Percentiles rank a stretch among this genome's conserved stretches.
Conservation (phyloP, 1,139 yeast species). For the Debaryomyces coudertii region DNA sequence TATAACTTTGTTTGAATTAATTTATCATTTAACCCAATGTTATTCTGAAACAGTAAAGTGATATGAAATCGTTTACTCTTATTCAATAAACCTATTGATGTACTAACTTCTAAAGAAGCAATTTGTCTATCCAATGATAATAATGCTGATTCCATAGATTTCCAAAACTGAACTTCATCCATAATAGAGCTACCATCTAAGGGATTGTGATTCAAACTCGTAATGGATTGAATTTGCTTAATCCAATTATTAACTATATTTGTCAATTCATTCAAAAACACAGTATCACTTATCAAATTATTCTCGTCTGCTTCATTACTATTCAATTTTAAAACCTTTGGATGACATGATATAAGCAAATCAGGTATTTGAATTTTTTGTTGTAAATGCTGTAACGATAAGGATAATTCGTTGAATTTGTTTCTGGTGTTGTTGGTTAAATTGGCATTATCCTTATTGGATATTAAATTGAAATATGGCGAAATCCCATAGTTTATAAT, state of each 20-base stretch:
- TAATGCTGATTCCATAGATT: slow-evolving; percentile 67
- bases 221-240: slow-evolving; percentile 59
- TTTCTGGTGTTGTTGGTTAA: slow-evolving; percentile 53
- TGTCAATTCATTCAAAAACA: slow-evolving; percentile 67
- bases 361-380: slow-evolving; percentile 73
- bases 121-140: slow-evolving; percentile 61
- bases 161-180: slow-evolving; percentile 84
- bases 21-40: slow-evolving; percentile 69
- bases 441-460: slow-evolving; percentile 20
- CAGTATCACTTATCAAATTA: slow-evolving; percentile 22
- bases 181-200: slow-evolving; percentile 57
- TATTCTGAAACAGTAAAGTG: slow-evolving; percentile 71
- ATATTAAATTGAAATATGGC: slow-evolving; percentile 41
- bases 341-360: slow-evolving; percentile 56
- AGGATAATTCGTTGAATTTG: slow-evolving; percentile 69
- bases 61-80: slow-evolving; percentile 81
- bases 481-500: slow-evolving; percentile 52
- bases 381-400: slow-evolving; percentile 69
- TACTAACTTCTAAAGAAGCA: slow-evolving; percentile 52
- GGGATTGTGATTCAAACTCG: slow-evolving; percentile 56
- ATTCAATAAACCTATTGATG: slow-evolving; percentile 65
- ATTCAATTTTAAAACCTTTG: slow-evolving; percentile 40
- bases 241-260: slow-evolving; percentile 75
- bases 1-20: slow-evolving; percentile 54
- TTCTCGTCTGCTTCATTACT: slow-evolving; percentile 27